phyloP scores from a whole-genome alignment of 2,329 filamentous ascomycete species.

The Calonectria crousiana region DNA sequence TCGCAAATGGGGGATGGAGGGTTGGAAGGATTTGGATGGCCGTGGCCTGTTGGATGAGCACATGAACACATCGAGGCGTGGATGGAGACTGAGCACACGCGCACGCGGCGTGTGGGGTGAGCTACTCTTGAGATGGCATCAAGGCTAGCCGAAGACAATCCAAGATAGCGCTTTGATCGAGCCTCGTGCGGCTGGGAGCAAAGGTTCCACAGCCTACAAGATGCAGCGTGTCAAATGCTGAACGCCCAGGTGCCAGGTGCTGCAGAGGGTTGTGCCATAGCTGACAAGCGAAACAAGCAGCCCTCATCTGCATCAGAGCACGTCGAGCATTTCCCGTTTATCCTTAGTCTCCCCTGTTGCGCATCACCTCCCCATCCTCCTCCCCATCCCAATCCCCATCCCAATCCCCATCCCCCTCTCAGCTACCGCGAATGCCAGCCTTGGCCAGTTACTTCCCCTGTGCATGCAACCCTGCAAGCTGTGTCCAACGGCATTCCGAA shows the following conservation, averaged over 20 bases:
- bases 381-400: not conserved
- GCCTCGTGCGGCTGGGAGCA: constrained; percentile 4
- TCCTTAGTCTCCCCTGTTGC: not conserved
- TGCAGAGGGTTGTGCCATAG: not conserved
- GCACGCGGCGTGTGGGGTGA: not conserved
- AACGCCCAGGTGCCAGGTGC: not conserved
- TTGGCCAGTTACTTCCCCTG: not conserved
- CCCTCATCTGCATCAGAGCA: not conserved
- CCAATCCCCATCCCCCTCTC: not conserved
- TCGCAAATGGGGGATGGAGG: constrained; percentile 15
- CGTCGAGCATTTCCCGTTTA: not conserved
- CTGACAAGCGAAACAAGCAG: not conserved
- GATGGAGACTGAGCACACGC: not conserved
- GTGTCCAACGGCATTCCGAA: not conserved
- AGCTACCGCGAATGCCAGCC: not conserved
- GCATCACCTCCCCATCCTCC: not conserved
- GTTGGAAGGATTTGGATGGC: not conserved
- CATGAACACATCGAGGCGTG: constrained; percentile 4
- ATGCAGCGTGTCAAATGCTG: not conserved
- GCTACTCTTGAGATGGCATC: not conserved
- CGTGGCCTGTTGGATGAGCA: constrained; percentile 5
- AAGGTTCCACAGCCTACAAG: not conserved
- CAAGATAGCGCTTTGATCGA: not conserved
- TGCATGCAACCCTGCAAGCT: not conserved
- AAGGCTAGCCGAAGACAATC: not conserved